A percentile compares a stretch with the other conserved stretches of the same genome.
Conservation (phyloP, 2,329 filamentous ascomycete species). For the Beauveria rudraprayagi region DNA sequence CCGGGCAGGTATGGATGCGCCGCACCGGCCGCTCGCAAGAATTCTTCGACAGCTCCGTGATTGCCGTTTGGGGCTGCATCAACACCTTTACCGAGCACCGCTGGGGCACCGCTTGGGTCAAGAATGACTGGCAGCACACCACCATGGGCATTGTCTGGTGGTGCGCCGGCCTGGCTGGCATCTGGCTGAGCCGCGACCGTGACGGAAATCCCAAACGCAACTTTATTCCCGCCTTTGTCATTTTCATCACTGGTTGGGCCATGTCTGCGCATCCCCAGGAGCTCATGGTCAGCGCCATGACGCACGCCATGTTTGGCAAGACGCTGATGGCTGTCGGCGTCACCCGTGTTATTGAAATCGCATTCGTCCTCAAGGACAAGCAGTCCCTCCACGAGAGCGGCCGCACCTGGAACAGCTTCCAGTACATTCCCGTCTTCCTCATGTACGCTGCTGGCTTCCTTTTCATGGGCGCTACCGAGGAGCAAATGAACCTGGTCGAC, state of each 20-base stretch:
- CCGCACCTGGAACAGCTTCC: conserved; percentile 56
- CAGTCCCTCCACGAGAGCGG: conserved; percentile 58
- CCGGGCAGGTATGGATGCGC: conserved; percentile 81
- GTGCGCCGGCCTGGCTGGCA: conserved; percentile 81
- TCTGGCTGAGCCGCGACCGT: conserved; percentile 83
- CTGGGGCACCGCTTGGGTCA: conserved; percentile 83
- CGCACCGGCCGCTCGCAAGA: conserved; percentile 83
- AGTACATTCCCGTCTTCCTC: conserved; percentile 51
- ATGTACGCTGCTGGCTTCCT: conserved; percentile 89
- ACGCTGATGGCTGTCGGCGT: conserved; percentile 86
- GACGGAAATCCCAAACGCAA: conserved; percentile 85
- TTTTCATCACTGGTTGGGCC: conserved; percentile 86
- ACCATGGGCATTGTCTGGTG: conserved; percentile 99
- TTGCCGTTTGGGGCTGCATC: conserved; percentile 90
- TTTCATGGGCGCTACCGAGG: conserved; percentile 95
- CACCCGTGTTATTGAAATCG: conserved; percentile 81
- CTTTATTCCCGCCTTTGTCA: conserved; percentile 84
- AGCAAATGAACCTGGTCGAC: conserved; percentile 78
- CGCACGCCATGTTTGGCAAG: conserved; percentile 87
- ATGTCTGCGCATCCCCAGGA: conserved; percentile 90
- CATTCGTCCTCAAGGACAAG: conserved; percentile 74
- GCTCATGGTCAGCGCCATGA: conserved; percentile 74
- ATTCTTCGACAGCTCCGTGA: conserved; percentile 89
- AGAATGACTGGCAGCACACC: conserved; percentile 94
- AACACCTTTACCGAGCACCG: conserved; percentile 98